phyloP scores from a whole-genome alignment of 306 rosid species.

The Hylodesmum podocarpum region DNA sequence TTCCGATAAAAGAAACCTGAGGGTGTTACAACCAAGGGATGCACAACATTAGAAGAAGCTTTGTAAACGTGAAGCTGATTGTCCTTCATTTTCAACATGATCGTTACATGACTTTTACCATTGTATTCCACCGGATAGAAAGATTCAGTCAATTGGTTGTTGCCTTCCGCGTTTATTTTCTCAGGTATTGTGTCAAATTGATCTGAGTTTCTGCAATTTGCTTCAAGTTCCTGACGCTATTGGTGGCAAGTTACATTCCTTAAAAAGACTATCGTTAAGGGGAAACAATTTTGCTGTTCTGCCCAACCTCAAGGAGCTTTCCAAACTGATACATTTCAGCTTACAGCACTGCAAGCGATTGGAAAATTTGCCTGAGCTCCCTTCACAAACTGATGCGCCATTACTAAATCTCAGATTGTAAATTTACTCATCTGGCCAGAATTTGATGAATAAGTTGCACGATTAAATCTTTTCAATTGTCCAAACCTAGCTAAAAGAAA shows the following conservation, averaged over 20 bases:
- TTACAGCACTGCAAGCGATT: background rate
- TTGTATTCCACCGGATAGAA: background rate
- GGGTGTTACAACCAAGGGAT: background rate
- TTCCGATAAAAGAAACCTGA: no score
- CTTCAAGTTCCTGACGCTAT: background rate
- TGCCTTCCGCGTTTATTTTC: background rate
- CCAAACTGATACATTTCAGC: background rate
- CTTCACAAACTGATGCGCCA: background rate
- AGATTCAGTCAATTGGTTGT: background rate
- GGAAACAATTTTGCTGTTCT: background rate
- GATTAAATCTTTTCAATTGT: background rate
- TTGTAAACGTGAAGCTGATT: background rate
- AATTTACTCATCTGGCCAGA: no score
- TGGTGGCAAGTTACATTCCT: background rate
- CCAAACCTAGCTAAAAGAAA: no score
- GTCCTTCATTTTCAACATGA: no score
- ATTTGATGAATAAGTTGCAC: no score
- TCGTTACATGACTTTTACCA: background rate
- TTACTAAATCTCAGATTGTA: no score
- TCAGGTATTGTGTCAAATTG: background rate
- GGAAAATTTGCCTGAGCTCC: background rate
- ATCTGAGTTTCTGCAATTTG: background rate
- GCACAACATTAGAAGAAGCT: background rate
- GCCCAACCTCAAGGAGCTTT: background rate
- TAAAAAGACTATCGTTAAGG: background rate